These are phyloP conservation scores for Penicillium desertorum DNA, from an alignment of 495 filamentous ascomycete species.

Conservation along the genomic window DNA sequence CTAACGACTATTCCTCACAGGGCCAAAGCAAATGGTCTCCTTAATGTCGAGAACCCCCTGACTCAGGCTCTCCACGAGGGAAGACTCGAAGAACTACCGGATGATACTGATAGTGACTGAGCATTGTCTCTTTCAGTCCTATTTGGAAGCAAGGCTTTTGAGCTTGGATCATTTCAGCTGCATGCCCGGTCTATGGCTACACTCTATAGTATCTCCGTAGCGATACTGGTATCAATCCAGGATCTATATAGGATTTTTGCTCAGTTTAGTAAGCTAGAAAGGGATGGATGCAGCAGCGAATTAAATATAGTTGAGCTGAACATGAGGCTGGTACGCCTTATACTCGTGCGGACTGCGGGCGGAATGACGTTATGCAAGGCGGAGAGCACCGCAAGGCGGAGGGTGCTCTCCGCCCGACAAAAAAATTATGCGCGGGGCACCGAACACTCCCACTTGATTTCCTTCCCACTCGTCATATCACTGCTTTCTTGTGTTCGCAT, in stretches of 20 bases:
- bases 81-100: constrained; percentile 67
- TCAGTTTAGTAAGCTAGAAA: not conserved
- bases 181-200: not conserved
- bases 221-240: not conserved
- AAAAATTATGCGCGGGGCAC: constrained; percentile 42
- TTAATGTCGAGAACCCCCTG: constrained; percentile 84
- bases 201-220: not conserved
- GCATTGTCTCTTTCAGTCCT: not conserved
- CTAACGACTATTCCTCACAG: constrained; percentile 44
- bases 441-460: constrained; percentile 15
- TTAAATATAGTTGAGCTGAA: not conserved
- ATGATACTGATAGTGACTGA: constrained; percentile 46
- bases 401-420: constrained; percentile 32
- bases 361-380: constrained; percentile 32
- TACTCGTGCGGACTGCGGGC: not conserved
- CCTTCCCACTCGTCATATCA: constrained; percentile 14
- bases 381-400: constrained; percentile 6
- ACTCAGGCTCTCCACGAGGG: constrained; percentile 72
- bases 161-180: not conserved
- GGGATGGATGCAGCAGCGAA: not conserved
- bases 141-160: not conserved
- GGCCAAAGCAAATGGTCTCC: constrained; percentile 76
- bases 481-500: constrained; percentile 4
- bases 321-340: not conserved
- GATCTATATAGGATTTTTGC: not conserved